Percentiles rank a stretch among this genome's conserved stretches.
Evolutionary conservation across 306 rosid species (phyloP).

Genomic region (Corylus avellana): DNA sequence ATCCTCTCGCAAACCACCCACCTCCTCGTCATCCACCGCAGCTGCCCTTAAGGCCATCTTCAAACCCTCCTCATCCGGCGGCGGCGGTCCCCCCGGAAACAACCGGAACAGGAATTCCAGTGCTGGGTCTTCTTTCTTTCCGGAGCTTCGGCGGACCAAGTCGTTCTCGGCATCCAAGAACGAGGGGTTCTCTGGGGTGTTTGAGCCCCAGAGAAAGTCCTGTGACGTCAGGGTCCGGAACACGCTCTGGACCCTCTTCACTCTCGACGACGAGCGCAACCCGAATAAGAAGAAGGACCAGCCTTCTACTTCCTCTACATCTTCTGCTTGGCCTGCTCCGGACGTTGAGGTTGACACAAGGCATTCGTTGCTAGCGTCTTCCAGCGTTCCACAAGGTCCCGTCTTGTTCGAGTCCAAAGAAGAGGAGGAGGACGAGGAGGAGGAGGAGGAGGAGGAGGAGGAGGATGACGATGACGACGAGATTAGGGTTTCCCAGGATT

Average conservation of each 20-base stretch:
- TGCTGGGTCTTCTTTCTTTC: conserved; percentile 47
- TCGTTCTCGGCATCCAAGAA: conserved; percentile 95
- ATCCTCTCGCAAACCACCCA: conserved; percentile 62
- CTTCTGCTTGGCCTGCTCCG: conserved; percentile 17
- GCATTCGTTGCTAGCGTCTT: conserved; percentile 32
- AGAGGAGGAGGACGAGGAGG: conserved; percentile 36
- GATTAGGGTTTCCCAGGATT: conserved; percentile 49
- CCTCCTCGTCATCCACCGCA: conserved; percentile 81
- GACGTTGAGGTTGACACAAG: conserved; percentile 41
- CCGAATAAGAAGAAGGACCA: conserved; percentile 44
- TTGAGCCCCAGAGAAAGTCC: conserved; percentile 91
- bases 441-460: conserved; percentile 17
- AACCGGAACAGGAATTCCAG: conserved; percentile 34
- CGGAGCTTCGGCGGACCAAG: conserved; percentile 94
- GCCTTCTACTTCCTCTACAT: not conserved
- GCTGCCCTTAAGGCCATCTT: conserved; percentile 91
- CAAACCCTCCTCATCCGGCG: conserved; percentile 47
- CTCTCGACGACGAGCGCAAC: conserved; percentile 72
- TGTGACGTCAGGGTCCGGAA: conserved; percentile 91
- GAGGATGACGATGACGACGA: conserved; percentile 23
- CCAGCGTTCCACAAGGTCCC: conserved; percentile 52
- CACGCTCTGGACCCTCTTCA: conserved; percentile 72
- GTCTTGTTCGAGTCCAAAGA: conserved; percentile 57
- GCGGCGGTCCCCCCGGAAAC: conserved; percentile 25
- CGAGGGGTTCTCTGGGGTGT: conserved; percentile 75